These are phyloP conservation scores for Bretschneidera sinensis DNA, from an alignment of 345 rosid species.

Conservation along the genomic window DNA sequence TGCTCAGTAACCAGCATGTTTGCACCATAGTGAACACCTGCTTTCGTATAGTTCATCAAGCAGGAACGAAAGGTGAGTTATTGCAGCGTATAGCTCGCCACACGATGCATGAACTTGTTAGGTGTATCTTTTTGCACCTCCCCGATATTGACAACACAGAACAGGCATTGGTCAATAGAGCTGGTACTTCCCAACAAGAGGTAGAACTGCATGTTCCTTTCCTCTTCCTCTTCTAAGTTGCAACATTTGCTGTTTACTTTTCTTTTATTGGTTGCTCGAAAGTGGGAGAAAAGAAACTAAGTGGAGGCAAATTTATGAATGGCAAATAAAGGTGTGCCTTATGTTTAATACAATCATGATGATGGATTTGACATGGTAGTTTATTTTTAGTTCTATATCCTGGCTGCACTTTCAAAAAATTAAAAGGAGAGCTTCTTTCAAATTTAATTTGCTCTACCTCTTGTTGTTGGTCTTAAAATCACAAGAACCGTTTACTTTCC, in stretches of 20 bases:
- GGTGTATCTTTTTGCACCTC: slow-evolving; percentile 91
- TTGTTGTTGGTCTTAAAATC: neutral
- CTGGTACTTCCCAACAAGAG: slow-evolving; percentile 51
- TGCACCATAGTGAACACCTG: slow-evolving; percentile 96
- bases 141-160: slow-evolving; percentile 75
- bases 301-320: neutral
- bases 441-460: neutral
- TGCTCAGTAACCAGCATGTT: slow-evolving; percentile 94
- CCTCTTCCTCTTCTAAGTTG: slow-evolving; percentile 10
- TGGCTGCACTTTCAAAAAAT: slow-evolving; percentile 2
- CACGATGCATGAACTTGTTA: slow-evolving; percentile 87
- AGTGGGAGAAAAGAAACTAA: slow-evolving; percentile 1
- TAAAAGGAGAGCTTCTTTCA: slow-evolving; percentile 1
- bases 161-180: slow-evolving; percentile 67
- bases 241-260: neutral
- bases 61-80: slow-evolving; percentile 69
- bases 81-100: slow-evolving; percentile 69
- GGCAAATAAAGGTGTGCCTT: neutral
- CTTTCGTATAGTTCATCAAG: slow-evolving; percentile 96
- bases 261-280: slow-evolving; percentile 7
- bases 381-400: slow-evolving; percentile 7
- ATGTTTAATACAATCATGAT: slow-evolving; percentile 10
- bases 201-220: slow-evolving; percentile 33
- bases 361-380: slow-evolving; percentile 6
- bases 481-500: too few relatives aligned